Evolutionary conservation across 805 yeast species (phyloP).

Genomic region (Cyberlindnera maritima): DNA sequence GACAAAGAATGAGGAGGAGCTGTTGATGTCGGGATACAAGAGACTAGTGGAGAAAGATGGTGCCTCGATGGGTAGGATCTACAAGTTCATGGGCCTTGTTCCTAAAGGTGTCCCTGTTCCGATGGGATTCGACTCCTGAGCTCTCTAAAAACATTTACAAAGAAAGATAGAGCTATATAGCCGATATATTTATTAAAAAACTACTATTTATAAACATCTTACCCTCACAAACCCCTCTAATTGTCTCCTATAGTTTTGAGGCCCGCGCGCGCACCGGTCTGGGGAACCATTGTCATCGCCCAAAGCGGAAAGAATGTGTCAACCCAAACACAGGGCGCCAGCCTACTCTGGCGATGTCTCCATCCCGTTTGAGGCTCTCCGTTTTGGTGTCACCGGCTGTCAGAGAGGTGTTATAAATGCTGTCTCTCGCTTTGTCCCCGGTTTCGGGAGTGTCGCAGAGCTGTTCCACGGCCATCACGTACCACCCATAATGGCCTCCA

Average conservation of each 20-base stretch:
- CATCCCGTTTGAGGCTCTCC: background rate
- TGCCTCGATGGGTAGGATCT: slow-evolving; percentile 70
- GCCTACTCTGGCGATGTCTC: too few species aligned
- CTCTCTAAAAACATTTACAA: background rate
- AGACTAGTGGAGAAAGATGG: slow-evolving; percentile 62
- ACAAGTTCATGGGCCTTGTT: slow-evolving; percentile 65
- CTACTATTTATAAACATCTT: background rate
- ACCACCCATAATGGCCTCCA: slow-evolving; percentile 2
- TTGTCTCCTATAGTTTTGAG: background rate
- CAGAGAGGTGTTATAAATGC: too few species aligned
- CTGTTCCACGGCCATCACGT: too few species aligned
- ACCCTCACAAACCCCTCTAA: background rate
- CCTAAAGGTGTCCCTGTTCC: slow-evolving; percentile 35
- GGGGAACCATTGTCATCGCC: slow-evolving; percentile 9
- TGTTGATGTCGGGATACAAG: slow-evolving; percentile 53
- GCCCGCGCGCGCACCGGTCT: slow-evolving; percentile 1
- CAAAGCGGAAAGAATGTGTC: slow-evolving; percentile 6
- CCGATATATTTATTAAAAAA: background rate
- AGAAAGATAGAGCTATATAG: background rate
- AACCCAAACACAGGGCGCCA: too few species aligned
- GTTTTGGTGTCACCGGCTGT: background rate
- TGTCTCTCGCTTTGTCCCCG: background rate
- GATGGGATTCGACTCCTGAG: slow-evolving; percentile 6
- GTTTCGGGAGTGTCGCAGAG: too few species aligned
- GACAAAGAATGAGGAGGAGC: slow-evolving; percentile 43